Base-by-base conservation (phyloP, 2,329 filamentous ascomycete genomes). In the Phaeosphaeria sp. region DNA sequence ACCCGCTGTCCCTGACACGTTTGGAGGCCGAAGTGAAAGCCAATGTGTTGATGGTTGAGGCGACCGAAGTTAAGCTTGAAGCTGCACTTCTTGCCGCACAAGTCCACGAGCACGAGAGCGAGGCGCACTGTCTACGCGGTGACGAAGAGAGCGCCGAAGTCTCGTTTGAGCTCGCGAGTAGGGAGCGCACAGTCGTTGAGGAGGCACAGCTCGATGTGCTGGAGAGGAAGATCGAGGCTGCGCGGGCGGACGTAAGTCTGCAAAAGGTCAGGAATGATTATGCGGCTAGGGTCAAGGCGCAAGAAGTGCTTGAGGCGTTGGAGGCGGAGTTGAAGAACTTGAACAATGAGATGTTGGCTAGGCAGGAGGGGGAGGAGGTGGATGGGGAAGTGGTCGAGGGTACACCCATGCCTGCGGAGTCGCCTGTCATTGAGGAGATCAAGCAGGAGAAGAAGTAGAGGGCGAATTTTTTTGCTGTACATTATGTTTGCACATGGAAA, bases 81-180 rank as follows among this genome's bases (percentile, higher is more conserved):
- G 55, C 60, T 4, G 54, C 59, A 6, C 41, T 59, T 15, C 63
- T 71, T 2, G 62, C 67, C 6, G 67, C 69, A 0, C 68, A 72
- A 36, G 64, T 68, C 0, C 51, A 60, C n/a, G 69, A 72, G 56
- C 68, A 71, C 51, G 21, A 58, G 13, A 63, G 60, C 17, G 68
- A 65, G 25, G 64, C 68, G 1, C 60, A 62, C 2, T 42, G 41
- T 1, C 54, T 69, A 0, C 42, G 41, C 2, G 64, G 67, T 25
- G 47, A 68, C 1, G 56, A 51, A 1, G 54, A 23, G 2, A 59
- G 39, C 2, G 60, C 62, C 6, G 20, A 21, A 20, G 7, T 18
- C 17, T 9, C 41, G 41, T 43, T 43, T 15, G 25, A 9, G 46
- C 3, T 3, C 7, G 30, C 30, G 30, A 36, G 30, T 13, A 15